These are phyloP conservation scores for Tulasnella sp. DNA, from an alignment of 768 basidiomycete genomes.

Conservation along the genomic window DNA sequence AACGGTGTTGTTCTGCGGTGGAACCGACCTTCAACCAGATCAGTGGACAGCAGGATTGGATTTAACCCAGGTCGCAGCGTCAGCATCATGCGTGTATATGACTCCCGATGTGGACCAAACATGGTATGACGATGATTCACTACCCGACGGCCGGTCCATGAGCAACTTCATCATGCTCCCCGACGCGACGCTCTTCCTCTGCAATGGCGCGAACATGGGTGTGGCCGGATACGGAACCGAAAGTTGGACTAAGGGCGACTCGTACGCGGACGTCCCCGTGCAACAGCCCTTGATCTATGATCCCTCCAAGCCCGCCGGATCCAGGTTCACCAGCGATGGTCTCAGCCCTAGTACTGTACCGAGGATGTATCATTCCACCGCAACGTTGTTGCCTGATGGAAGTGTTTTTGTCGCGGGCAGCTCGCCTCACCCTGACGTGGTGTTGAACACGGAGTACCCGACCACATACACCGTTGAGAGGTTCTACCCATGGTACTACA, in stretches of 20 bases:
- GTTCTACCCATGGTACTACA: conserved; percentile 68
- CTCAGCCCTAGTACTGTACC: conserved; percentile 59
- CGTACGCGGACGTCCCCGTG: conserved; percentile 67
- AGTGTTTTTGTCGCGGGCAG: conserved; percentile 71
- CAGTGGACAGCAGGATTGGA: conserved; percentile 13
- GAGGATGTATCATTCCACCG: conserved; percentile 73
- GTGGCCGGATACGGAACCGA: conserved; percentile 25
- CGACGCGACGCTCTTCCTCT: conserved; percentile 55
- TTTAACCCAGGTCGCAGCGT: conserved; percentile 35
- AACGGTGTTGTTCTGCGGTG: conserved; percentile 67
- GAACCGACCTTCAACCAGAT: conserved; percentile 33
- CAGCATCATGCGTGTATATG: conserved; percentile 61
- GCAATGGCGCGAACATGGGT: conserved; percentile 48
- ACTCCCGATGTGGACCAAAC: conserved; percentile 48
- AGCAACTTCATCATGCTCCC: conserved; percentile 73
- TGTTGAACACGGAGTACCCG: conserved; percentile 35
- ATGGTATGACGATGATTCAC: conserved; percentile 55
- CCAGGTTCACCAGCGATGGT: conserved; percentile 46
- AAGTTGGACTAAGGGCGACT: conserved; percentile 45
- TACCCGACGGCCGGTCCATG: conserved; percentile 68
- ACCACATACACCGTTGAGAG: conserved; percentile 87
- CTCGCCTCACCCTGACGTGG: conserved; percentile 68
- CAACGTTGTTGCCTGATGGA: conserved; percentile 61
- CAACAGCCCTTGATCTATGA: conserved; percentile 60
- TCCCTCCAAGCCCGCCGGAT: conserved; percentile 40